These are phyloP conservation scores for Rehmannia glutinosa DNA, from an alignment of 257 asterid species.

Conservation along the genomic window DNA sequence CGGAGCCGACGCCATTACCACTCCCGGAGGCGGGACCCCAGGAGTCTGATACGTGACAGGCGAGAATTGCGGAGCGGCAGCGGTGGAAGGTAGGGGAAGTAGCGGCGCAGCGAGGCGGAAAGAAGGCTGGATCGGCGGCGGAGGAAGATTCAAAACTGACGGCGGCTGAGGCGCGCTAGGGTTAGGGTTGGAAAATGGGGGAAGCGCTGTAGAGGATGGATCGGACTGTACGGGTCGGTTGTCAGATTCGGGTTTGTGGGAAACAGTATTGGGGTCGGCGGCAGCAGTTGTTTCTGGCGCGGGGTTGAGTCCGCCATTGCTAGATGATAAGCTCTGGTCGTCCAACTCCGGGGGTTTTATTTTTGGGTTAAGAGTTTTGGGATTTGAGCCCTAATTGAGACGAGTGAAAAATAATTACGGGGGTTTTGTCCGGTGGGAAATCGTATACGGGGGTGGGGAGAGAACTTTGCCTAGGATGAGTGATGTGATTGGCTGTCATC, in stretches of 20 bases:
- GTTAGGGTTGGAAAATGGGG: constrained; percentile 36
- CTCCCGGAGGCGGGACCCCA: constrained; percentile 81
- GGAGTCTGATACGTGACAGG: constrained; percentile 47
- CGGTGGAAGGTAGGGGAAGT: constrained; percentile 28
- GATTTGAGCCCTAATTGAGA: constrained; percentile 22
- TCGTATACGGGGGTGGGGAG: no score
- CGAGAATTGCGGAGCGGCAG: constrained; percentile 48
- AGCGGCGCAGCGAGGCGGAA: constrained; percentile 56
- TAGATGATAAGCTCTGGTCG: constrained; percentile 17
- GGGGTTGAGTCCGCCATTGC: constrained; percentile 70
- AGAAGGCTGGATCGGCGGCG: constrained; percentile 62
- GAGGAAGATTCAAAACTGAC: constrained; percentile 39
- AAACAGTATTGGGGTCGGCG: constrained; percentile 21
- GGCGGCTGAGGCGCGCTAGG: constrained; percentile 43
- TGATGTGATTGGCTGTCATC: neutral
- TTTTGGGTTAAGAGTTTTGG: constrained; percentile 13
- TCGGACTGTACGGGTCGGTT: constrained; percentile 24
- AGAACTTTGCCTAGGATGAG: no score
- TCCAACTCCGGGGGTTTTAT: constrained; percentile 13
- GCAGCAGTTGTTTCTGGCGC: constrained; percentile 39
- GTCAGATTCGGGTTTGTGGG: constrained; percentile 29
- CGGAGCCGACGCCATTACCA: constrained; percentile 45
- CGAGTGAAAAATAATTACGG: neutral
- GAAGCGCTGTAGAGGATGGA: constrained; percentile 29
- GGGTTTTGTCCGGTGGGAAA: neutral